Evolutionary conservation across 2,329 filamentous ascomycete genomes (phyloP).

Genomic region (Cadophora malorum): DNA sequence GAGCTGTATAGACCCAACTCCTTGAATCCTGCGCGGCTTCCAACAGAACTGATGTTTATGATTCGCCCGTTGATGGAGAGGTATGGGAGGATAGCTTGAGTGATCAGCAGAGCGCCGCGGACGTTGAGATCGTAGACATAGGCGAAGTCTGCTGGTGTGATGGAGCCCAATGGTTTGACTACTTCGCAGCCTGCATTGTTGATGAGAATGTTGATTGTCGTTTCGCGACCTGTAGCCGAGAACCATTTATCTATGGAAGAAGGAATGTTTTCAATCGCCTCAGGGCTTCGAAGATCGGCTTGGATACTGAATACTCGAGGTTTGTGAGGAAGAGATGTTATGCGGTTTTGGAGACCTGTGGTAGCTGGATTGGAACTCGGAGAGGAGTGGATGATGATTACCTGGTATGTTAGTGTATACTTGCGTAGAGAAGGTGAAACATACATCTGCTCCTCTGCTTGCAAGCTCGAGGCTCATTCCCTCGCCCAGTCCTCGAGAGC

Average conservation of each 20-base stretch:
- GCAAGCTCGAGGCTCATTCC: slow-evolving; percentile 31
- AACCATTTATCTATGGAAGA: slow-evolving; percentile 52
- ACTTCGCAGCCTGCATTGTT: slow-evolving; percentile 74
- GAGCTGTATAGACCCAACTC: slow-evolving; percentile 29
- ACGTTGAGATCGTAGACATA: slow-evolving; percentile 80
- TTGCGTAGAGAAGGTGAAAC: too few relatives aligned
- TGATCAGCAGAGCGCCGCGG: slow-evolving; percentile 29
- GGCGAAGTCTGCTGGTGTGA: slow-evolving; percentile 66
- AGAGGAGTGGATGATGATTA: slow-evolving; percentile 25
- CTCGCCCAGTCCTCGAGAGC: slow-evolving; percentile 30
- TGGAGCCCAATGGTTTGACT: slow-evolving; percentile 45
- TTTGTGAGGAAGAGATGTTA: slow-evolving; percentile 54
- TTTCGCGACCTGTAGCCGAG: neutral
- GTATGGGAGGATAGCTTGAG: slow-evolving; percentile 30
- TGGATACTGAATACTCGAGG: slow-evolving; percentile 67
- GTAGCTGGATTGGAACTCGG: slow-evolving; percentile 13
- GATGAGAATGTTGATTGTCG: slow-evolving; percentile 76
- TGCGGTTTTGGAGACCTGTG: slow-evolving; percentile 6
- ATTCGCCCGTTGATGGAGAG: slow-evolving; percentile 26
- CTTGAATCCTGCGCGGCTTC: slow-evolving; percentile 21
- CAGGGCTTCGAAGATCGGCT: slow-evolving; percentile 70
- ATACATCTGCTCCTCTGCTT: slow-evolving; percentile 31
- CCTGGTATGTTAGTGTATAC: too few relatives aligned
- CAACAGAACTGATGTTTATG: slow-evolving; percentile 32
- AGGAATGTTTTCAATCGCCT: slow-evolving; percentile 64